Percentiles rank a stretch among this genome's conserved stretches.
Evolutionary conservation across 768 basidiomycete genomes (phyloP).

Genomic region (Serendipita vermifera): DNA sequence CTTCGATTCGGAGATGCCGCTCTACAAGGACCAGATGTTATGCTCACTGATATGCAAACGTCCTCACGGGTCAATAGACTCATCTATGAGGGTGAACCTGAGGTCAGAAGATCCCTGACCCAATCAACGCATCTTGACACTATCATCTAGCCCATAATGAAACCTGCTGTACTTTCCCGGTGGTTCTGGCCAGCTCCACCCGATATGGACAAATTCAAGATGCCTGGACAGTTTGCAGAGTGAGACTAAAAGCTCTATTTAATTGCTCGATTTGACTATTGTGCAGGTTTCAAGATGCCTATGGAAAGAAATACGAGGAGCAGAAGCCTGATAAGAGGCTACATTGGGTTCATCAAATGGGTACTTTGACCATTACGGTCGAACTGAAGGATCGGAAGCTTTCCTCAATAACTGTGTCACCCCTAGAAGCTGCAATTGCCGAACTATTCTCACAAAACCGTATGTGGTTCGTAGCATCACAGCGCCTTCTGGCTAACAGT

Average conservation of each 20-base stretch:
- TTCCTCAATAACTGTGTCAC: slow-evolving; percentile 62
- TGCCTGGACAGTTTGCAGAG: slow-evolving; percentile 80
- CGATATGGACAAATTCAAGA: slow-evolving; percentile 52
- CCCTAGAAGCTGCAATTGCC: slow-evolving; percentile 82
- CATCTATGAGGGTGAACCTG: slow-evolving; percentile 60
- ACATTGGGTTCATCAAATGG: slow-evolving; percentile 80
- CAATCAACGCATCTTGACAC: not conserved
- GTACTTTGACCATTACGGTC: slow-evolving; percentile 67
- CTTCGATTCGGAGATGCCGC: slow-evolving; percentile 89
- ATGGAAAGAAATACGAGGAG: slow-evolving; percentile 59
- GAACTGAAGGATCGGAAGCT: slow-evolving; percentile 71
- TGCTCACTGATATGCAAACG: slow-evolving; percentile 95
- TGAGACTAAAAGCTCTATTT: slow-evolving; percentile 28
- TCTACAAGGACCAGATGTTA: slow-evolving; percentile 92
- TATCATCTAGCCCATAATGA: slow-evolving; percentile 46
- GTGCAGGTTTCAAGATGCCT: slow-evolving; percentile 55
- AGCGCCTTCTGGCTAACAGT: not conserved
- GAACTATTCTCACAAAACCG: slow-evolving; percentile 63
- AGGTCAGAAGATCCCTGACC: slow-evolving; percentile 27
- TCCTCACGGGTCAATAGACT: slow-evolving; percentile 82
- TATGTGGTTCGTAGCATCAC: slow-evolving; percentile 27
- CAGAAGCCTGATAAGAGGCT: slow-evolving; percentile 91
- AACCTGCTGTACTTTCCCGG: slow-evolving; percentile 82
- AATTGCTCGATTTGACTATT: not conserved
- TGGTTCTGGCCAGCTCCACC: slow-evolving; percentile 85